Conservation (phyloP, 768 basidiomycete species). For the Stropharia rugosoannulata region DNA sequence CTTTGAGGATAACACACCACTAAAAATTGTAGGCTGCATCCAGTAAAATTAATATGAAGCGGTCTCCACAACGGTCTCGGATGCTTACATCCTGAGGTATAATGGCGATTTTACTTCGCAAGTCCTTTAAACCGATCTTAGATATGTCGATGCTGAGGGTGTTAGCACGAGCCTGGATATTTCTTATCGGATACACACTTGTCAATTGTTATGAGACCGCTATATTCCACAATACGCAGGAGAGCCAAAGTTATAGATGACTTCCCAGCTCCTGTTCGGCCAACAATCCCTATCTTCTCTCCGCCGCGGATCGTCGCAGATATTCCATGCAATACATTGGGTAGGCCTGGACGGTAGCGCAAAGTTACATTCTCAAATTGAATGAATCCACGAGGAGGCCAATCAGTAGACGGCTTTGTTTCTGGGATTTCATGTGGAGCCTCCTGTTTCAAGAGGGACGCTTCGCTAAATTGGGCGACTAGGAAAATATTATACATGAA, state of each 20-base stretch:
- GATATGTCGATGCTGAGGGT: slow-evolving; percentile 57
- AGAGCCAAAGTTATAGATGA: slow-evolving; percentile 64
- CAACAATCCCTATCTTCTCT: slow-evolving; percentile 81
- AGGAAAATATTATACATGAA: neutral
- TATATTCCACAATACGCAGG: slow-evolving; percentile 68
- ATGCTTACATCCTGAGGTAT: slow-evolving; percentile 57
- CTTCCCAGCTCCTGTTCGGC: slow-evolving; percentile 59
- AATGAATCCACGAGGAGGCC: slow-evolving; percentile 65
- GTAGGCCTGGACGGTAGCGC: slow-evolving; percentile 71
- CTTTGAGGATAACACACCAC: slow-evolving; percentile 29
- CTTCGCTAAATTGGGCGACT: slow-evolving; percentile 57
- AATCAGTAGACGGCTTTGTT: slow-evolving; percentile 52
- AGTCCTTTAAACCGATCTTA: slow-evolving; percentile 62
- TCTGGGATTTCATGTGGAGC: slow-evolving; percentile 60
- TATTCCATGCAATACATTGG: slow-evolving; percentile 66
- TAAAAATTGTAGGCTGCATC: slow-evolving; percentile 52
- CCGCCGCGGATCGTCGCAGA: slow-evolving; percentile 58
- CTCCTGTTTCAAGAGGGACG: slow-evolving; percentile 58
- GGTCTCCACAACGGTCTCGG: neutral
- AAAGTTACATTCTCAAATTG: slow-evolving; percentile 59
- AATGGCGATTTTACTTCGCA: slow-evolving; percentile 59
- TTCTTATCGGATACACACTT: slow-evolving; percentile 33
- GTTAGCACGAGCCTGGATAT: slow-evolving; percentile 8
- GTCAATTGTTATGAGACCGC: slow-evolving; percentile 64
- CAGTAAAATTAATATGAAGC: neutral